A percentile compares a stretch with the other conserved stretches of the same genome.
phyloP scores from a whole-genome alignment of 139 green algal genomes.

The Chlamydomonas sphaeroides region DNA sequence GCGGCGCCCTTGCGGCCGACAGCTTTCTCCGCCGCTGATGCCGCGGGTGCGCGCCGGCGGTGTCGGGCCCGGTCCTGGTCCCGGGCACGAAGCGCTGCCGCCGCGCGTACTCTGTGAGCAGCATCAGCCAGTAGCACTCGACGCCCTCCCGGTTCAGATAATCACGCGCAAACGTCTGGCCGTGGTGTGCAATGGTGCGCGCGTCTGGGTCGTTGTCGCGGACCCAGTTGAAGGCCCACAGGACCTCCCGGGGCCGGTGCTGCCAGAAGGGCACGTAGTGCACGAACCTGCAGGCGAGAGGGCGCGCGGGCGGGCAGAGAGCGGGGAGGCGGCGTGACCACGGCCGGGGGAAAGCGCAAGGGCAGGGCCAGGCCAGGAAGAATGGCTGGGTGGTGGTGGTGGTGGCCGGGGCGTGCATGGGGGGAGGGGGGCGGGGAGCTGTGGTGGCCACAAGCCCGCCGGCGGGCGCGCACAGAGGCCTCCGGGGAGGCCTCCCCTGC shows the following conservation, averaged over 20 bases:
- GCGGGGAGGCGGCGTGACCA: too few species aligned
- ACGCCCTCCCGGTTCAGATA: slow-evolving; percentile 27
- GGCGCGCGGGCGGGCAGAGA: not conserved
- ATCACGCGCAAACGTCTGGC: not conserved
- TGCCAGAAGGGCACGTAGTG: slow-evolving; percentile 55
- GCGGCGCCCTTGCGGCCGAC: too few species aligned
- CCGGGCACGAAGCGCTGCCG: slow-evolving; percentile 20
- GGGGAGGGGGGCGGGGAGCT: too few species aligned
- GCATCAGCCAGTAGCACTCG: slow-evolving; percentile 34
- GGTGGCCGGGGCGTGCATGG: too few species aligned
- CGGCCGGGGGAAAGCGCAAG: too few species aligned
- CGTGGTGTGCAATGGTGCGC: not conserved
- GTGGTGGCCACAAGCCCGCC: too few species aligned
- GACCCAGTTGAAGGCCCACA: slow-evolving; percentile 44
- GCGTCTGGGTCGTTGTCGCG: slow-evolving; percentile 12
- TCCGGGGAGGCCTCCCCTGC: too few species aligned
- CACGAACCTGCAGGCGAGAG: not conserved
- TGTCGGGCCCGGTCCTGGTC: not conserved
- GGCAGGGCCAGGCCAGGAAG: too few species aligned
- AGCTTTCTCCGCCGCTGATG: too few species aligned
- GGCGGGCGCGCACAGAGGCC: too few species aligned
- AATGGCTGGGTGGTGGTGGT: too few species aligned
- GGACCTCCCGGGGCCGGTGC: slow-evolving; percentile 41
- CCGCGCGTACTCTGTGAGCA: slow-evolving; percentile 1
- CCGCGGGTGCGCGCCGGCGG: too few species aligned